These are phyloP conservation scores for Blumeriella jaapii DNA, from an alignment of 2,329 filamentous ascomycete genomes.

Conservation along the genomic window DNA sequence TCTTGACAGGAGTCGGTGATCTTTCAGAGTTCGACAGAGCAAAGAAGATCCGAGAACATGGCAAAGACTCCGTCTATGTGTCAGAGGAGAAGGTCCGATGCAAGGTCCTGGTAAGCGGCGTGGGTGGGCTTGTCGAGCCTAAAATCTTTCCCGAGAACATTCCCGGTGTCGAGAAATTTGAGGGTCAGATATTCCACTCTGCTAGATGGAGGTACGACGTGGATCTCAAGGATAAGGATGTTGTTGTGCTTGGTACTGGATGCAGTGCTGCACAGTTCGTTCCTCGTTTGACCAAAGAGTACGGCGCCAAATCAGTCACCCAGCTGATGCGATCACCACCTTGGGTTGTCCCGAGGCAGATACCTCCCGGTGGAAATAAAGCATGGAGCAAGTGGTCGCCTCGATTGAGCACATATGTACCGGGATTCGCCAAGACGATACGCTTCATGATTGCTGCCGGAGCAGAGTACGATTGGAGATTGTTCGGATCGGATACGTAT, in stretches of 20 bases:
- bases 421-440: slow-evolving; percentile 33
- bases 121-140: slow-evolving; percentile 45
- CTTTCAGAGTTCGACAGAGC: slow-evolving; percentile 36
- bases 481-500: slow-evolving; percentile 33
- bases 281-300: slow-evolving; percentile 35
- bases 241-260: slow-evolving; percentile 46
- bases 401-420: slow-evolving; percentile 34
- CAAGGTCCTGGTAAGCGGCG: slow-evolving; percentile 42
- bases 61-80: slow-evolving; percentile 35
- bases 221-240: slow-evolving; percentile 41
- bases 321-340: slow-evolving; percentile 47
- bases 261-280: slow-evolving; percentile 47
- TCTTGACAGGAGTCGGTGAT: slow-evolving; percentile 42
- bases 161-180: slow-evolving; percentile 40
- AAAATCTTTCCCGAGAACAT: slow-evolving; percentile 37
- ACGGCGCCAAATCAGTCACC: slow-evolving; percentile 40
- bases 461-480: slow-evolving; percentile 34
- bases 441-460: slow-evolving; percentile 32
- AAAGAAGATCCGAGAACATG: slow-evolving; percentile 32
- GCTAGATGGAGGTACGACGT: slow-evolving; percentile 43
- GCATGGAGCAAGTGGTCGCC: slow-evolving; percentile 37
- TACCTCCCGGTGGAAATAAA: slow-evolving; percentile 29
- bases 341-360: slow-evolving; percentile 37
- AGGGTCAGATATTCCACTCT: slow-evolving; percentile 45
- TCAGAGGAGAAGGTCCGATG: slow-evolving; percentile 39